Evolutionary conservation across 106 monocot species (phyloP), one percentile per base, ranked within the genome.

Genomic region (Dendrobium officinale): DNA sequence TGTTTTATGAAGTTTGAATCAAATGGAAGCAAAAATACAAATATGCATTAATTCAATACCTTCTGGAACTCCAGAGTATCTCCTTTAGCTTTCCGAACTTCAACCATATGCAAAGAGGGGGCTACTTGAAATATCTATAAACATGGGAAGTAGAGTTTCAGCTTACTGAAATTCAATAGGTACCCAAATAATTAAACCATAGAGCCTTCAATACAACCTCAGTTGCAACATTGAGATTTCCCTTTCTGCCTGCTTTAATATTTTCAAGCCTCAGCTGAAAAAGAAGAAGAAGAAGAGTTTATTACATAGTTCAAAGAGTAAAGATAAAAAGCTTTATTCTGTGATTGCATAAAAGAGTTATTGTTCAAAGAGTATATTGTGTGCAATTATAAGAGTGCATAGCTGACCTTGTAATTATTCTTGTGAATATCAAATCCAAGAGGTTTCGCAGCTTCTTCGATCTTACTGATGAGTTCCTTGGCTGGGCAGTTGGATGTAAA

Each of bases 401-500:
- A 48, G 29, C 42, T 31, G 8, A 90, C 90, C 90, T 90, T 90
- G 77, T 83, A 83, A 31, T 81, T 90, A 10, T 75, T 54, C 74
- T 87, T 87, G 37, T 90, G 75, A 20, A 78, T 79, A 70, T 81
- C 74, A 77, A 87, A 87, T 77, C 87, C 87, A 61, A 87, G 54
- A 42, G 85, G 87, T 58, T 43, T 83, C 9, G 79, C 83, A 37
- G 84, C 86, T 75, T 83, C 79, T 77, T 90, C 87, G 20, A 90
- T 87, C 64, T 79, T 87, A 15, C 83, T 81, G 6, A 90, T 74
- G 55, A 87, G 80, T 55, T 87, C 85, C 73, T 55, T 79, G 6
- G 87, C 85, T 41, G 87, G 85, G 54, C 80, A 78, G 27, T 81
- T 89, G 8, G 84, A 84, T 77, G 84, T 64, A 80, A 89, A 89